phyloP scores from a whole-genome alignment of 2,329 filamentous ascomycete genomes.

The Paracoccidioides lutzii region DNA sequence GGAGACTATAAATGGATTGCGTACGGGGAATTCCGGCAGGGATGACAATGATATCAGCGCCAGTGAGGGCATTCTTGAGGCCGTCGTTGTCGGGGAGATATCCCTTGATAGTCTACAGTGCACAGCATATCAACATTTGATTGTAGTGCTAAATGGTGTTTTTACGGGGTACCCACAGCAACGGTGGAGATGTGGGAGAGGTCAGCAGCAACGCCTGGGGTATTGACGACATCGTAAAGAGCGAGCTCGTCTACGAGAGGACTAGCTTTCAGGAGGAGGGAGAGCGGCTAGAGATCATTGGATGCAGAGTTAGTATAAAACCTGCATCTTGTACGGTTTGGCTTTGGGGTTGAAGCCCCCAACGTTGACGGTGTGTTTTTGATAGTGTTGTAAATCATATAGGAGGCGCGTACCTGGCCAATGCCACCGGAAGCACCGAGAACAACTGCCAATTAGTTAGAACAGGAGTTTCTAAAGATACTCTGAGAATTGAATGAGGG shows the following conservation, averaged over 20 bases:
- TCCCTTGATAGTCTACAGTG: slow-evolving; percentile 62
- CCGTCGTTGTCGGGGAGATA: slow-evolving; percentile 79
- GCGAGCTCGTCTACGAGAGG: slow-evolving; percentile 82
- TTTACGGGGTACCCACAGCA: slow-evolving; percentile 47
- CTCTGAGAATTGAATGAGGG: not conserved
- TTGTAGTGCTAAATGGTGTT: not conserved
- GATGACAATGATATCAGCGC: slow-evolving; percentile 92
- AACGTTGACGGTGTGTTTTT: not conserved
- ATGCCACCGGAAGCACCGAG: slow-evolving; percentile 97
- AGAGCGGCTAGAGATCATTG: slow-evolving; percentile 57
- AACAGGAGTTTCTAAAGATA: not conserved
- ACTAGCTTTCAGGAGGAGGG: slow-evolving; percentile 84
- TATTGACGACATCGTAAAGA: slow-evolving; percentile 99
- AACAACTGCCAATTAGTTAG: slow-evolving; percentile 44
- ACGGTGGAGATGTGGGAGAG: slow-evolving; percentile 92
- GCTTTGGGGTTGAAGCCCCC: not conserved
- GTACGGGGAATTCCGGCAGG: slow-evolving; percentile 94
- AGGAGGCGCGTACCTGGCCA: slow-evolving; percentile 59
- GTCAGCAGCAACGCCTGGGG: slow-evolving; percentile 87
- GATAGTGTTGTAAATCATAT: not conserved
- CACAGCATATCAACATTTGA: not conserved
- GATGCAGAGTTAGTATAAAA: slow-evolving; percentile 3
- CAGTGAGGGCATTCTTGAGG: slow-evolving; percentile 75
- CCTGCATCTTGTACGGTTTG: not conserved
- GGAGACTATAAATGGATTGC: slow-evolving; percentile 24